These are phyloP conservation scores for Peniophora sp. DNA, from an alignment of 1,284 basidiomycete species.

Conservation along the genomic window DNA sequence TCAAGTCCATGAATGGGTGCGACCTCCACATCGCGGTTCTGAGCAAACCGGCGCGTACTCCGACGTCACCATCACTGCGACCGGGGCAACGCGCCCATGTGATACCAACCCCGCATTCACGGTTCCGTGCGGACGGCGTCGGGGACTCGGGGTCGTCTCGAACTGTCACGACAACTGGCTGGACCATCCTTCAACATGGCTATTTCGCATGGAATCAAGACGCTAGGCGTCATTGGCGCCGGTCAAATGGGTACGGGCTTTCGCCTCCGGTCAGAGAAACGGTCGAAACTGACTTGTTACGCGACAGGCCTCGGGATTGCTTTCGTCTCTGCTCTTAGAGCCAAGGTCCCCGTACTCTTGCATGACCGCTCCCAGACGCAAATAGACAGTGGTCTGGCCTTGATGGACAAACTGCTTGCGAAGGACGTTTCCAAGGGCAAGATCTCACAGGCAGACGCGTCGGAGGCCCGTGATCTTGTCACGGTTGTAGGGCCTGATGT, in stretches of 20 bases:
- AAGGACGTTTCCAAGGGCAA: conserved; percentile 86
- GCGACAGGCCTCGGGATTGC: conserved; percentile 68
- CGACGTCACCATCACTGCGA: no score
- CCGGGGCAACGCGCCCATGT: no score
- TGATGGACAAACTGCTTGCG: conserved; percentile 77
- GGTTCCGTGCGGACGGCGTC: no score
- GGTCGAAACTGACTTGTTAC: neutral
- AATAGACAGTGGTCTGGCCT: conserved; percentile 59
- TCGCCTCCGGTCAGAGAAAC: no score
- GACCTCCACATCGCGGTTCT: neutral
- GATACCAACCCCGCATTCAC: no score
- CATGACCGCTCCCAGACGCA: conserved; percentile 57
- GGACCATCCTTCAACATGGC: conserved; percentile 27
- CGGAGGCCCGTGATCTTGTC: conserved; percentile 64
- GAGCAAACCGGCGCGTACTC: no score
- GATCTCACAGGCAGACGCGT: conserved; percentile 66
- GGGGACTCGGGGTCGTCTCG: no score
- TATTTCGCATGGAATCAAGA: conserved; percentile 59
- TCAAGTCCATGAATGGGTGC: neutral
- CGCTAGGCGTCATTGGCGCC: conserved; percentile 68
- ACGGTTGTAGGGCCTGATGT: conserved; percentile 33
- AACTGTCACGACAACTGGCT: no score
- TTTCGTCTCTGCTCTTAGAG: conserved; percentile 73
- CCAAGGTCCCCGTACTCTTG: conserved; percentile 69
- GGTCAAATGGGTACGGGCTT: conserved; percentile 69